Percentiles rank a stretch among this genome's conserved stretches.
These are phyloP conservation scores for Chamaecyparis obtusa DNA, from an alignment of 75 land plant species.

Conservation along the genomic window DNA sequence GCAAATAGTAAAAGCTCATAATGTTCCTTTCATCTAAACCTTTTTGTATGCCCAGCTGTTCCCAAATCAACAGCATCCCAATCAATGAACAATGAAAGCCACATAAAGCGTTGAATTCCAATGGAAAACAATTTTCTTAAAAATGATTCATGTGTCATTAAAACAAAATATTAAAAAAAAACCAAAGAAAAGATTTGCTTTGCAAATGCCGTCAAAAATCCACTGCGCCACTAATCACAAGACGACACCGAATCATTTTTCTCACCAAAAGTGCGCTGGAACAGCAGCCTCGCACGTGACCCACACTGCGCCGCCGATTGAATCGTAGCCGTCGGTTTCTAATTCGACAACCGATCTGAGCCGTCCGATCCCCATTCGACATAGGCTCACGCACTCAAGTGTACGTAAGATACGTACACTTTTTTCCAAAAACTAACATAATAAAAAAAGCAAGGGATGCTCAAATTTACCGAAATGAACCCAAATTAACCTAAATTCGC, in stretches of 20 bases:
- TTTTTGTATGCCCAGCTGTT: no score
- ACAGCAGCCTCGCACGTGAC: neutral
- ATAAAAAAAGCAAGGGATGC: neutral
- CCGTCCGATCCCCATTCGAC: neutral
- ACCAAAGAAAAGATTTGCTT: neutral
- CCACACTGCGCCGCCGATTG: neutral
- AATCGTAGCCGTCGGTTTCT: neutral
- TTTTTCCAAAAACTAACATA: neutral
- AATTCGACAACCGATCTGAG: neutral
- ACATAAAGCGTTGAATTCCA: neutral
- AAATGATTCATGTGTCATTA: neutral
- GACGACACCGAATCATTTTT: neutral
- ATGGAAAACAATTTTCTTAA: no score
- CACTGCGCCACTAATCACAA: neutral
- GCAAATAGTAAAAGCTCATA: no score
- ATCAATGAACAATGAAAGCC: neutral
- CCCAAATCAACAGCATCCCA: neutral
- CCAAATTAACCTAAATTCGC: neutral
- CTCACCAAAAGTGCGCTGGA: neutral
- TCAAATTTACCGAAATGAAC: neutral
- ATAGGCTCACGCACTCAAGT: neutral
- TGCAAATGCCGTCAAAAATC: neutral
- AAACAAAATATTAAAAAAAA: no score
- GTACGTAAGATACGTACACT: neutral
- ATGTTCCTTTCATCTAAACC: no score